Conservation (phyloP, 2,329 filamentous ascomycete species). For the Cryphonectria carpinicola region DNA sequence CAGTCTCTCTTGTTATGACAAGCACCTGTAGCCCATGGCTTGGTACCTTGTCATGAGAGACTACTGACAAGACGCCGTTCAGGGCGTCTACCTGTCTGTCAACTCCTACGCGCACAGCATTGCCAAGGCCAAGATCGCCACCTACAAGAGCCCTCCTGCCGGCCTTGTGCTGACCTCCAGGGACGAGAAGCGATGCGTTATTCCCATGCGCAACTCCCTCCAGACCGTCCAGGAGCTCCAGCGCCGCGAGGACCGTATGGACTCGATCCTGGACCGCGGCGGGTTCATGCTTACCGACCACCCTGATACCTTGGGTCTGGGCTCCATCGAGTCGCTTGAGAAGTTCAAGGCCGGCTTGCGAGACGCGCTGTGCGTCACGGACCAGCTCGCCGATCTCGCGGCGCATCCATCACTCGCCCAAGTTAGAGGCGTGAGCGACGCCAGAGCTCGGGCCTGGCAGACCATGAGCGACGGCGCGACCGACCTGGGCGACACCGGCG, state of each 20-base stretch:
- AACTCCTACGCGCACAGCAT: constrained; percentile 19
- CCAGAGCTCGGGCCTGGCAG: background rate
- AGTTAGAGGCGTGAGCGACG: background rate
- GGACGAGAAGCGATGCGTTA: constrained; percentile 12
- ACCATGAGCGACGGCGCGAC: background rate
- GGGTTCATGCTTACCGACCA: constrained; percentile 23
- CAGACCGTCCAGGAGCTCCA: constrained; percentile 22
- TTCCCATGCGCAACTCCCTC: constrained; percentile 18
- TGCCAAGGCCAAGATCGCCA: constrained; percentile 17
- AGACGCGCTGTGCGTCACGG: constrained; percentile 16
- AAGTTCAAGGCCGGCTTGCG: constrained; percentile 25
- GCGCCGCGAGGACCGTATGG: constrained; percentile 21
- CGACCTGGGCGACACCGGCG: background rate
- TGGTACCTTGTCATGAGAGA: background rate
- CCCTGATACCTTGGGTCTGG: constrained; percentile 11
- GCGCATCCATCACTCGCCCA: constrained; percentile 1
- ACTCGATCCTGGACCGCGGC: constrained; percentile 22
- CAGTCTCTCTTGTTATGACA: background rate
- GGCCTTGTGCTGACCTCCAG: constrained; percentile 21
- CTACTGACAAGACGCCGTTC: background rate
- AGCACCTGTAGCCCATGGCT: background rate
- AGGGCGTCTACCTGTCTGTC: constrained; percentile 15
- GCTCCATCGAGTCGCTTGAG: background rate
- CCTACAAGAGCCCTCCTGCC: constrained; percentile 6
- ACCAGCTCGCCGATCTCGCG: constrained; percentile 20